A percentile compares a stretch with the other conserved stretches of the same genome.
Evolutionary conservation across 1,139 yeast species (phyloP).

Genomic region (Pichia inconspicua): DNA sequence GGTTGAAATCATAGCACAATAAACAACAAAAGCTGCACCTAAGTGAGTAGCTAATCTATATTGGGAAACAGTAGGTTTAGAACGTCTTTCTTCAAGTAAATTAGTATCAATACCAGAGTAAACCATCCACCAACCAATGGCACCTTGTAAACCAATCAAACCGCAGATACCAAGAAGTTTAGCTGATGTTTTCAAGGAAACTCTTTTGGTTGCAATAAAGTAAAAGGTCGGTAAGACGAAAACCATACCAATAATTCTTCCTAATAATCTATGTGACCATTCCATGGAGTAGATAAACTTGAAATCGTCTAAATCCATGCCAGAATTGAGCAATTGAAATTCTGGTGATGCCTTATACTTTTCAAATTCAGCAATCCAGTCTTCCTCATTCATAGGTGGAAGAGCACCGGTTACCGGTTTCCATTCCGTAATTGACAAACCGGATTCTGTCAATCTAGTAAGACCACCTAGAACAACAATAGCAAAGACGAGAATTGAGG

Average conservation of each 20-base stretch:
- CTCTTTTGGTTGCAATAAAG: conserved; percentile 58
- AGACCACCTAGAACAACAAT: conserved; percentile 96
- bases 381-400: conserved; percentile 72
- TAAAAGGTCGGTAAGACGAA: conserved; percentile 81
- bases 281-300: conserved; percentile 95
- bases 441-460: conserved; percentile 91
- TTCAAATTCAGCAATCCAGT: conserved; percentile 80
- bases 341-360: conserved; percentile 87
- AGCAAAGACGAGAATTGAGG: conserved; percentile 85
- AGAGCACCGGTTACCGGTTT: conserved; percentile 92
- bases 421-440: conserved; percentile 97
- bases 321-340: conserved; percentile 79
- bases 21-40: conserved; percentile 86
- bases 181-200: conserved; percentile 62
- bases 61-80: conserved; percentile 94
- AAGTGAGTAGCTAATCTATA: conserved; percentile 90
- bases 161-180: conserved; percentile 66
- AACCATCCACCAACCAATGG: conserved; percentile 99
- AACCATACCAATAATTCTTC: conserved; percentile 79
- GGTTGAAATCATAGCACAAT: conserved; percentile 84
- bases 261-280: conserved; percentile 93
- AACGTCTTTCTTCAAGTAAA: conserved; percentile 67
- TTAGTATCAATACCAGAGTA: conserved; percentile 86
- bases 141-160: conserved; percentile 86
- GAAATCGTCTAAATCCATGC: conserved; percentile 86